Conservation (phyloP, 148 eudicot genomes). For the Heliosperma pusillum region DNA sequence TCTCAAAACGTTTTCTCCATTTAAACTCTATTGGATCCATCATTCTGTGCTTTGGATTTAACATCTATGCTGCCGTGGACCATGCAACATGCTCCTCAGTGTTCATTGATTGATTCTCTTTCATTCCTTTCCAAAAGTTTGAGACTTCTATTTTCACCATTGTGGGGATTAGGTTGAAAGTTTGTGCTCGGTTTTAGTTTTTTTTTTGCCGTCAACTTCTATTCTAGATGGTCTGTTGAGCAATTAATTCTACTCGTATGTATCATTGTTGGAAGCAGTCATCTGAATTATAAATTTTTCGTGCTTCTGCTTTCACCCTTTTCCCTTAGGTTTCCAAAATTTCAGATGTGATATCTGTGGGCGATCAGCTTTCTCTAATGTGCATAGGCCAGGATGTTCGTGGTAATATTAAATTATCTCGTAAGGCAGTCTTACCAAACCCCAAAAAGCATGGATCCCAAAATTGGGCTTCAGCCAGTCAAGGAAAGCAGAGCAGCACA, state of each 20-base stretch:
- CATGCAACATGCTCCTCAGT: neutral
- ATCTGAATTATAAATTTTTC: neutral
- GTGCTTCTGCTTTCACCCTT: neutral
- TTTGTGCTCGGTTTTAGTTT: neutral
- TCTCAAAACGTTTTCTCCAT: neutral
- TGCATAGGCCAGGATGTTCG: constrained; percentile 89
- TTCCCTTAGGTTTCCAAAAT: constrained; percentile 58
- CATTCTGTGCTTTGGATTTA: neutral
- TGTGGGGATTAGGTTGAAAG: neutral
- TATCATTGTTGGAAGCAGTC: neutral
- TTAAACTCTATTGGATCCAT: neutral
- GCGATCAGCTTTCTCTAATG: constrained; percentile 68
- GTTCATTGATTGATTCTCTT: neutral
- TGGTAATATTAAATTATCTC: constrained; percentile 88
- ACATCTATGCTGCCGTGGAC: neutral
- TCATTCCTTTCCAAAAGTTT: neutral
- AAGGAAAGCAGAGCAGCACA: constrained; percentile 25
- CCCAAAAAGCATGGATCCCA: constrained; percentile 31
- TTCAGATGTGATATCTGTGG: constrained; percentile 72
- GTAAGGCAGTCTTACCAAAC: constrained; percentile 56
- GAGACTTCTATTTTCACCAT: neutral
- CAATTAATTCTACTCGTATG: neutral
- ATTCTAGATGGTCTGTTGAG: neutral
- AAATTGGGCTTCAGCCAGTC: constrained; percentile 29
- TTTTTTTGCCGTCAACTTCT: neutral